Evolutionary conservation across 2,329 filamentous ascomycete genomes (phyloP), one percentile per base, ranked within the genome.

Genomic region (Fusarium anthophilum): DNA sequence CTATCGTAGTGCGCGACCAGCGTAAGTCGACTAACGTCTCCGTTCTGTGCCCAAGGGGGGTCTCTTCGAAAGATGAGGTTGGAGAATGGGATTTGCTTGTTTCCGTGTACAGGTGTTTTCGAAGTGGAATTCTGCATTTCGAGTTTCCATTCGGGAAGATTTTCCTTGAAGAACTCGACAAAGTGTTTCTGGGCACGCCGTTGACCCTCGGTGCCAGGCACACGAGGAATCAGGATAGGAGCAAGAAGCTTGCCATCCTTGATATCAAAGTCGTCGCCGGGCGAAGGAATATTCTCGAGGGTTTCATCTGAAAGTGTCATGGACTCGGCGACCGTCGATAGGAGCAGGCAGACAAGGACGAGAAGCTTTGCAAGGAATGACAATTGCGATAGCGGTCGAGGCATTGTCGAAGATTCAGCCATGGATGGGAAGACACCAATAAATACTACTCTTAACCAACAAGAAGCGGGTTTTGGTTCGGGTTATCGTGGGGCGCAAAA

Each of bases 1-100:
- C 91, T 95, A 79, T 99, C 96, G 81, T 98, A 98, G 81, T 99
- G 96, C 45, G 96, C 96, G 12, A 96, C 96, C 62, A 99, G 87
- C 20, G 94, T 96, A 79, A 98, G 84, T 55, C 95, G 87, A 47
- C 92, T 91, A 6, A 96, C 91, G 75, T 98, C 92, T 2, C 95
- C 96, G 0, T 85, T 82, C 11, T 87, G 84, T 2, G 91, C 86
- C 90, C 94, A 96, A 4, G 96, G 96, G 57, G 96, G 96, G 82
- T 98, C 96, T 61, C 95, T 90, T 41, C 91, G 92, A 65, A 96
- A 91, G 69, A 98, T 93, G 64, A 98, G 86, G 80, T 98, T 99
- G 61, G 90, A 86, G 81, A 99, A 98, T 1, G 94, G 94, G 1
- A 98, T 86, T 12, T 93, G 87, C 62, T 87, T 87, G 66, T 91